phyloP scores from a whole-genome alignment of 164 flowering plant genomes.

The Magnolia officinalis region DNA sequence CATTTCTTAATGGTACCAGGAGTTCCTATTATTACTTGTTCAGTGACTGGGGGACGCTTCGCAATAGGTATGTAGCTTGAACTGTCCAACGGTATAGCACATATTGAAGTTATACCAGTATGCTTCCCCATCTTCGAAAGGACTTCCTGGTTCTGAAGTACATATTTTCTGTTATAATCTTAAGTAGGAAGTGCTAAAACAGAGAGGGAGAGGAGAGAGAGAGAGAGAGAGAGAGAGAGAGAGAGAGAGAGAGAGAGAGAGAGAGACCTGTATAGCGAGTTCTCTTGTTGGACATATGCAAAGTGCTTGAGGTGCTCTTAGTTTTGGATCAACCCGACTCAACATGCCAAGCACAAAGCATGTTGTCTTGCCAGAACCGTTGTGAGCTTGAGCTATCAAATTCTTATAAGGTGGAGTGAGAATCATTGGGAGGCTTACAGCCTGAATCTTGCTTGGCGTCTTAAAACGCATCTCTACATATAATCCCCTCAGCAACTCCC shows the following conservation, averaged over 20 bases:
- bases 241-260: too few species aligned
- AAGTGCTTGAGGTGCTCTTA: constrained; percentile 73
- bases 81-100: constrained; percentile 65
- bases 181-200: background rate
- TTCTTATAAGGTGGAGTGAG: constrained; percentile 75
- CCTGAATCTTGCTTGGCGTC: constrained; percentile 87
- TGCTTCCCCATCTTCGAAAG: constrained; percentile 79
- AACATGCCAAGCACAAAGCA: constrained; percentile 97
- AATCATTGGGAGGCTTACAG: constrained; percentile 89
- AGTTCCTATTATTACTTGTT: constrained; percentile 91
- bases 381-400: constrained; percentile 90
- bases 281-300: constrained; percentile 96
- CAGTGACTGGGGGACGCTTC: constrained; percentile 43
- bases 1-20: constrained; percentile 83
- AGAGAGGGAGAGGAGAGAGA: too few species aligned
- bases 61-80: constrained; percentile 29
- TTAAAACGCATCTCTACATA: constrained; percentile 84
- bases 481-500: constrained; percentile 71
- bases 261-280: constrained; percentile 69
- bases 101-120: constrained; percentile 66
- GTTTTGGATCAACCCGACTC: constrained; percentile 76
- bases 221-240: too few species aligned
- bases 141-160: constrained; percentile 76
- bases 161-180: background rate
- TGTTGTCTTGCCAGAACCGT: constrained; percentile 96